These are phyloP conservation scores for Penicillium chermesinum DNA, from an alignment of 495 filamentous ascomycete genomes.

Conservation along the genomic window DNA sequence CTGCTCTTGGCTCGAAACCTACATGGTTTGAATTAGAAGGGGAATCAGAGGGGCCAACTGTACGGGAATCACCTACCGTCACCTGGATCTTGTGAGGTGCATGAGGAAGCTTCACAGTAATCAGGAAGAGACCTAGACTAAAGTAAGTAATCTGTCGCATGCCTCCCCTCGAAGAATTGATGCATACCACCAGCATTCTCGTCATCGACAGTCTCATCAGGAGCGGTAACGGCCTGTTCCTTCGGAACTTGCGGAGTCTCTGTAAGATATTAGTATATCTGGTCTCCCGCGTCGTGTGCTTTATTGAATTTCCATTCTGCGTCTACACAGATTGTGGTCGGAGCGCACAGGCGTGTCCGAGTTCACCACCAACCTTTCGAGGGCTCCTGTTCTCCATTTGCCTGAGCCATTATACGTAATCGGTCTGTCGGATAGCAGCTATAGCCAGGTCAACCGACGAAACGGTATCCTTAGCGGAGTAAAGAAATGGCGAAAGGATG, in stretches of 20 bases:
- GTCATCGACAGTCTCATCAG: constrained; percentile 35
- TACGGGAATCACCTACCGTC: constrained; percentile 56
- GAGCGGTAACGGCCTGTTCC: constrained; percentile 35
- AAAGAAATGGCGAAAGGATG: constrained; percentile 16
- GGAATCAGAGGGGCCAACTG: too few species aligned
- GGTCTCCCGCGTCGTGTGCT: background rate
- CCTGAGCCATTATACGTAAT: constrained; percentile 35
- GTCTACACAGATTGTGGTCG: constrained; percentile 7
- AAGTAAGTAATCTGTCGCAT: constrained; percentile 11
- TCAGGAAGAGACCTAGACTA: constrained; percentile 61
- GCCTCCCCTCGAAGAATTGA: background rate
- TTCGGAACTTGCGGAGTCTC: constrained; percentile 33
- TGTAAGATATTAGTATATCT: constrained; percentile 21
- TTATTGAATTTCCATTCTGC: constrained; percentile 8
- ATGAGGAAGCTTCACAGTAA: constrained; percentile 80
- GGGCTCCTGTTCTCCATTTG: constrained; percentile 41
- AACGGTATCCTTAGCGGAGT: constrained; percentile 17
- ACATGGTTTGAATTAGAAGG: too few species aligned
- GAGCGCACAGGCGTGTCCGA: background rate
- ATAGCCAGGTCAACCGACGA: constrained; percentile 10
- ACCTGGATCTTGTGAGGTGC: constrained; percentile 73
- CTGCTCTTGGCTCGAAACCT: constrained; percentile 92
- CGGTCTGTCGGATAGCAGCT: constrained; percentile 16
- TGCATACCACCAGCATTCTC: constrained; percentile 38
- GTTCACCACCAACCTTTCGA: constrained; percentile 32